A percentile compares a stretch with the other conserved stretches of the same genome.
These are phyloP conservation scores for Plasmodium knowlesi DNA, from an alignment of 169 alveolate genomes.

Conservation along the genomic window DNA sequence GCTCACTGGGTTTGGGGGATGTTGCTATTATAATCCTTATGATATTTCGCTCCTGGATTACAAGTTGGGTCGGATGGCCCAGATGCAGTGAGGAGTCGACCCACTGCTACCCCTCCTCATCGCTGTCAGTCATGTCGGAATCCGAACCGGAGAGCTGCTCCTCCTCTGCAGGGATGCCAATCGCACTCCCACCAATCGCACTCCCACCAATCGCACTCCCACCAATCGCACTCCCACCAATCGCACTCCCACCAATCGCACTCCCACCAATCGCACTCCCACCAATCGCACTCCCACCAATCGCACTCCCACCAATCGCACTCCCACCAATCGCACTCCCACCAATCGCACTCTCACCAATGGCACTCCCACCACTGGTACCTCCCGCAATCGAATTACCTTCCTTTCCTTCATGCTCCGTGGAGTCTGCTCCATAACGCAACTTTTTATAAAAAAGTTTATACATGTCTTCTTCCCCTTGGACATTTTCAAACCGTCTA, in stretches of 20 bases:
- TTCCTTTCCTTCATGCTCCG: not conserved
- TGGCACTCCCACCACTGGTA: too few species aligned
- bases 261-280: not conserved
- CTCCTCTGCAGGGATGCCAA: not conserved
- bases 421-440: not conserved
- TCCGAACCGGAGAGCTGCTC: slow-evolving; percentile 1
- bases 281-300: too few species aligned
- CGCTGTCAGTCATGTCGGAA: slow-evolving; percentile 58
- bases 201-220: not conserved
- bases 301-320: not conserved
- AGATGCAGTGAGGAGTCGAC: not conserved
- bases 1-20: slow-evolving; percentile 57
- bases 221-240: too few species aligned
- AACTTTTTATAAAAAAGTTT: slow-evolving; percentile 28
- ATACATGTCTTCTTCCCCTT: slow-evolving; percentile 8
- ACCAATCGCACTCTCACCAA: not conserved
- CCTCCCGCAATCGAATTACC: too few species aligned
- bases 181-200: not conserved
- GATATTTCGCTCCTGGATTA: slow-evolving; percentile 47
- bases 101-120: not conserved
- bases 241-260: not conserved
- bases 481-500: not conserved
- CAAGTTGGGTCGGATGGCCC: not conserved
- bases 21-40: slow-evolving; percentile 52
- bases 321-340: not conserved